Percentiles rank a stretch among this genome's conserved stretches.
Evolutionary conservation across 345 rosid species (phyloP).

Genomic region (Dipteronia sinensis): DNA sequence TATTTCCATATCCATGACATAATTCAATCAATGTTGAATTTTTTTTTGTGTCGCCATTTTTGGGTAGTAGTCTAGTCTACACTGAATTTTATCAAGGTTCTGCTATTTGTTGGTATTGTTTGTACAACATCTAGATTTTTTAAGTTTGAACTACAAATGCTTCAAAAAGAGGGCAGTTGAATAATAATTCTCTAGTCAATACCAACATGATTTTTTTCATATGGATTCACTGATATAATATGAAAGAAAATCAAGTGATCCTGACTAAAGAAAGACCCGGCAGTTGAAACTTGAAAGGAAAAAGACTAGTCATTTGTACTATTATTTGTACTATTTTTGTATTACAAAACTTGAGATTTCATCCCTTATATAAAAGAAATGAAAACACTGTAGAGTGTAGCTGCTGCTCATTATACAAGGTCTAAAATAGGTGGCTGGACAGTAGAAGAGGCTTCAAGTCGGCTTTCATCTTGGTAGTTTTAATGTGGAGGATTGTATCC

Average conservation of each 20-base stretch:
- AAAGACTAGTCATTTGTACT: background rate
- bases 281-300: background rate
- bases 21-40: too few relatives aligned
- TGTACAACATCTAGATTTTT: background rate
- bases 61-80: background rate
- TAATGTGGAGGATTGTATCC: conserved; percentile 46
- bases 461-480: conserved; percentile 32
- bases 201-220: too few relatives aligned
- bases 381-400: background rate
- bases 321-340: background rate
- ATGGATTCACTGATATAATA: too few relatives aligned
- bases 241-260: too few relatives aligned
- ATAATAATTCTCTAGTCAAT: too few relatives aligned
- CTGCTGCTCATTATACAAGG: conserved; percentile 1
- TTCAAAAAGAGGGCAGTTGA: too few relatives aligned
- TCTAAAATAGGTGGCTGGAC: conserved; percentile 28
- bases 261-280: too few relatives aligned
- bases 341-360: background rate
- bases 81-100: background rate
- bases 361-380: background rate
- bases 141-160: too few relatives aligned
- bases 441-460: conserved; percentile 34
- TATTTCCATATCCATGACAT: too few relatives aligned
- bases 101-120: background rate
- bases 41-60: too few relatives aligned